These are phyloP conservation scores for Huntiella decipiens DNA, from an alignment of 2,329 filamentous ascomycete species.

Conservation along the genomic window DNA sequence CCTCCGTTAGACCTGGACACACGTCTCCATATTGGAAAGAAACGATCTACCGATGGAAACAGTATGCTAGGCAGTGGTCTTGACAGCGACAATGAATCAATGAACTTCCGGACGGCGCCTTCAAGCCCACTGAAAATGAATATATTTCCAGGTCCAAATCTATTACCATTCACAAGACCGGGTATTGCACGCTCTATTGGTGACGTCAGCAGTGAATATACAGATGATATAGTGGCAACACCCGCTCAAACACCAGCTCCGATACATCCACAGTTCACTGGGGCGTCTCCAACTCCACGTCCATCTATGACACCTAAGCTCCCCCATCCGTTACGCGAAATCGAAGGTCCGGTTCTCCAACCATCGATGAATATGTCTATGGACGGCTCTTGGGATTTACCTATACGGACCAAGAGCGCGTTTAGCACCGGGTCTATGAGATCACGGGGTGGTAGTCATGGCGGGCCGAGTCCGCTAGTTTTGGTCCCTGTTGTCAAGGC, in stretches of 20 bases:
- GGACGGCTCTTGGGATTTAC: constrained; percentile 1
- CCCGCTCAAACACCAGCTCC: constrained; percentile 4
- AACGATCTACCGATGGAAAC: neutral
- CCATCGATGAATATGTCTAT: constrained; percentile 5
- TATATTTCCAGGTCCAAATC: neutral
- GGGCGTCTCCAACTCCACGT: constrained; percentile 1
- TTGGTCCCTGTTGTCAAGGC: constrained; percentile 26
- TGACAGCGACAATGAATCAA: constrained; percentile 7
- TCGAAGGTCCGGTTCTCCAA: constrained; percentile 3
- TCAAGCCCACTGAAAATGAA: constrained; percentile 6
- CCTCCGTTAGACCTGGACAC: too few relatives aligned
- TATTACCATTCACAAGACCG: too few relatives aligned
- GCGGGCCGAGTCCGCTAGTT: constrained; percentile 14
- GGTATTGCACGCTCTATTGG: too few relatives aligned
- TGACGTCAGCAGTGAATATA: constrained; percentile 1
- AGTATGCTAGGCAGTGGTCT: neutral
- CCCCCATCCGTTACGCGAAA: neutral
- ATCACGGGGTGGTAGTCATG: neutral
- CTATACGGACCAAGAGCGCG: neutral
- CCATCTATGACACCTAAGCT: too few relatives aligned
- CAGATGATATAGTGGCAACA: neutral
- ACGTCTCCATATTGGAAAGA: too few relatives aligned
- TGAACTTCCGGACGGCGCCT: constrained; percentile 4
- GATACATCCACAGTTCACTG: neutral
- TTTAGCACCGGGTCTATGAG: neutral